Evolutionary conservation across 1,284 basidiomycete species (phyloP).

Genomic region (Xerocomus minutiporus): DNA sequence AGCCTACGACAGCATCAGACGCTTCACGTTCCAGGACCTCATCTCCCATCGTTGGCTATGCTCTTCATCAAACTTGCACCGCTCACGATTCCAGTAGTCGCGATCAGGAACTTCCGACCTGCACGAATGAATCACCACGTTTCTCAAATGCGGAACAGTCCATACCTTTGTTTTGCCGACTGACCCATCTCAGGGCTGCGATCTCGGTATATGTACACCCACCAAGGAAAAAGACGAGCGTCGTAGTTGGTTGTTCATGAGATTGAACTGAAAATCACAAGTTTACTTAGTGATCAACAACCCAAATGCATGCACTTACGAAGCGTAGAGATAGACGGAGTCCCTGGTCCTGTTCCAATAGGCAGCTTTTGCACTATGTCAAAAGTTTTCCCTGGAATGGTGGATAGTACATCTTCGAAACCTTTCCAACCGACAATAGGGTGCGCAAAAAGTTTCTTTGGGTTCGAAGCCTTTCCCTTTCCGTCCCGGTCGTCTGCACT

Average conservation of each 20-base stretch:
- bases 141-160: conserved; percentile 15
- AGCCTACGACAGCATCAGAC: conserved; percentile 11
- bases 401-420: conserved; percentile 83
- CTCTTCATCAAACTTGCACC: conserved; percentile 70
- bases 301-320: conserved; percentile 38
- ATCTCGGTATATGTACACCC: conserved; percentile 98
- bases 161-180: conserved; percentile 72
- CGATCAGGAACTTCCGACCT: conserved; percentile 84
- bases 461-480: conserved; percentile 32
- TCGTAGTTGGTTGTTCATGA: conserved; percentile 58
- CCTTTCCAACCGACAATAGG: conserved; percentile 95
- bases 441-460: conserved; percentile 69
- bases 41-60: conserved; percentile 46
- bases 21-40: conserved; percentile 19
- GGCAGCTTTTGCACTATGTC: conserved; percentile 66
- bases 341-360: conserved; percentile 31
- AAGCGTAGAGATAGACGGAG: conserved; percentile 35
- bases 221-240: conserved; percentile 96
- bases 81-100: conserved; percentile 84
- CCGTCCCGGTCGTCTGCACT: conserved; percentile 37
- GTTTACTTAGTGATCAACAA: conserved; percentile 1
- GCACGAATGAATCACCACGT: conserved; percentile 11
- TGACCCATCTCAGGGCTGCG: conserved; percentile 88
- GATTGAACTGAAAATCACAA: conserved; percentile 38
- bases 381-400: conserved; percentile 81